Conservation (phyloP, 805 yeast species). For the Zygosaccharomyces rouxii region DNA sequence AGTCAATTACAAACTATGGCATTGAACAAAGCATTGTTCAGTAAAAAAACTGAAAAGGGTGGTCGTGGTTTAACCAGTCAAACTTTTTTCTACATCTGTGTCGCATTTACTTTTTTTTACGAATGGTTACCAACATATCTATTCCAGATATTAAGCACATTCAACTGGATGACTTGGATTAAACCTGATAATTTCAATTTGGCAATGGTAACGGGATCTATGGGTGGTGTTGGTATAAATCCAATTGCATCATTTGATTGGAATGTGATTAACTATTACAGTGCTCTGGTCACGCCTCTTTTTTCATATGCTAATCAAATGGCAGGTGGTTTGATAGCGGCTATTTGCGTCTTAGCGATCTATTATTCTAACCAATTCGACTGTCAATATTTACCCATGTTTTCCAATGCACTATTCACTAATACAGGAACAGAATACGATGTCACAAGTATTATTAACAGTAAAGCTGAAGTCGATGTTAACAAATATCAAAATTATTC, state of each 20-base stretch:
- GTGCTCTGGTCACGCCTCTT: constrained; percentile 44
- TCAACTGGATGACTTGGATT: constrained; percentile 60
- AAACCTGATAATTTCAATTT: constrained; percentile 46
- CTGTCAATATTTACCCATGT: constrained; percentile 40
- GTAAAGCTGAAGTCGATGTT: constrained; percentile 42
- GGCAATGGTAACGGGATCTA: constrained; percentile 46
- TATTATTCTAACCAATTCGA: constrained; percentile 41
- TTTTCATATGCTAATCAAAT: constrained; percentile 34
- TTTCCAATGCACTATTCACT: constrained; percentile 49
- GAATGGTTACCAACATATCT: constrained; percentile 46
- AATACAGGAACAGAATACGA: constrained; percentile 47
- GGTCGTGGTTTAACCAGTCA: constrained; percentile 36
- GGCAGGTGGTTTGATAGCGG: constrained; percentile 36
- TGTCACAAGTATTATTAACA: constrained; percentile 44
- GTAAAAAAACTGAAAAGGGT: constrained; percentile 32
- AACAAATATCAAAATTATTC: constrained; percentile 50
- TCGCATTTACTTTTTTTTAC: constrained; percentile 37
- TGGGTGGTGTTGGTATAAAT: constrained; percentile 47
- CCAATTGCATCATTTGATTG: constrained; percentile 54
- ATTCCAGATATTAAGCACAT: constrained; percentile 40
- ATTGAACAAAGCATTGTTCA: constrained; percentile 44
- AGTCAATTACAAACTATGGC: constrained; percentile 45
- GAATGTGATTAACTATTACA: constrained; percentile 37
- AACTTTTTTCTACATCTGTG: constrained; percentile 34
- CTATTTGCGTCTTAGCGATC: constrained; percentile 35